Evolutionary conservation across 176 grass and related monocot genomes (phyloP).

Genomic region (Hordeum marinum): DNA sequence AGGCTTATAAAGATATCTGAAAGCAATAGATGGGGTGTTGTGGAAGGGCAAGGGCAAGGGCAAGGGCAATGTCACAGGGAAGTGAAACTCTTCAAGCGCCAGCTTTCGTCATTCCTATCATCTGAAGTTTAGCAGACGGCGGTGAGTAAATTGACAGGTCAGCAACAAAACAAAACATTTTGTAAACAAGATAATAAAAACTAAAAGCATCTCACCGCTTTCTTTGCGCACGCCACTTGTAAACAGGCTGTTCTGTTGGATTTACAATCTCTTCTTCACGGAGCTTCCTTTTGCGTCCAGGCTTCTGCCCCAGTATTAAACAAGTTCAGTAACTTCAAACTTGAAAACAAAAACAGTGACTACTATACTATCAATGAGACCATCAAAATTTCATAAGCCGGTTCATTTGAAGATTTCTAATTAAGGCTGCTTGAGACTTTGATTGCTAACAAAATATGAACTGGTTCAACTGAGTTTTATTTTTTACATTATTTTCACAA

Average conservation of each 20-base stretch:
- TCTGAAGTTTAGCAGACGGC: neutral
- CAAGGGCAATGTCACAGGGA: neutral
- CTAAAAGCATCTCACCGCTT: constrained; percentile 44
- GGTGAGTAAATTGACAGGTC: neutral
- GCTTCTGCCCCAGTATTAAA: constrained; percentile 54
- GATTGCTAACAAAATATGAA: neutral
- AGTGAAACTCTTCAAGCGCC: neutral
- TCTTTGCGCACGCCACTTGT: constrained; percentile 80
- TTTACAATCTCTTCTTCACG: constrained; percentile 53
- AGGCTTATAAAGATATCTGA: neutral
- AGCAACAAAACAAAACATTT: neutral
- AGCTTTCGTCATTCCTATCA: neutral
- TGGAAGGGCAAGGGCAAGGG: neutral
- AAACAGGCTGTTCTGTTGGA: constrained; percentile 53
- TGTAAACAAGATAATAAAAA: neutral
- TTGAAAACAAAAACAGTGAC: neutral
- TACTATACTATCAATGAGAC: neutral
- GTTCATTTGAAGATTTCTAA: neutral
- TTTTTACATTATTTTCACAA: neutral
- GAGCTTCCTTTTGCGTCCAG: constrained; percentile 83
- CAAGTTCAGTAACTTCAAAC: neutral
- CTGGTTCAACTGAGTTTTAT: neutral
- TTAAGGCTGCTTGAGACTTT: neutral
- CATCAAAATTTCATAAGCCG: neutral
- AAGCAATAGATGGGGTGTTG: neutral